These are phyloP conservation scores for Ustilago curta DNA, from an alignment of 1,284 basidiomycete species.

Conservation along the genomic window DNA sequence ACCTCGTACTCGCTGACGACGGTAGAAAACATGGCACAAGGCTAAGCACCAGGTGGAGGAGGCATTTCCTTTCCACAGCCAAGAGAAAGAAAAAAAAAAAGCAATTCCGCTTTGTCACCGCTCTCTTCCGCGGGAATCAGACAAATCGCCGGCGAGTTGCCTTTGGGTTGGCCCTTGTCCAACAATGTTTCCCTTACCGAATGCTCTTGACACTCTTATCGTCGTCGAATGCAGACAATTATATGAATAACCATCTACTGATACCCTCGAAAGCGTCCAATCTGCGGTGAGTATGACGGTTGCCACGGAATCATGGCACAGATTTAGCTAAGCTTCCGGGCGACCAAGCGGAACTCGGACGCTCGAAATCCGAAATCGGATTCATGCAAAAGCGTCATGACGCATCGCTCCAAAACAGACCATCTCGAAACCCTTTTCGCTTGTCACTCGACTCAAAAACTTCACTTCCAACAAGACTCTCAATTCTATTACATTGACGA, in stretches of 20 bases:
- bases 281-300: too few relatives aligned
- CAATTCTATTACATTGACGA: background rate
- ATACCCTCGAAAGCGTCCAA: too few relatives aligned
- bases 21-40: background rate
- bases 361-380: constrained; percentile 1
- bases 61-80: too few relatives aligned
- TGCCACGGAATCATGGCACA: background rate
- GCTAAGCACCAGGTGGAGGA: constrained; percentile 10
- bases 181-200: background rate
- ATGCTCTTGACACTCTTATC: background rate
- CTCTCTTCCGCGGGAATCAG: constrained; percentile 16
- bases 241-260: background rate
- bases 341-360: constrained; percentile 20
- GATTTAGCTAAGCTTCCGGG: constrained; percentile 31
- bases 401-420: background rate
- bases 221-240: background rate
- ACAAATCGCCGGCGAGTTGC: background rate
- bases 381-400: constrained; percentile 11
- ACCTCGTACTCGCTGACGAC: background rate
- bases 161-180: too few relatives aligned
- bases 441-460: background rate
- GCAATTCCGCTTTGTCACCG: constrained; percentile 12
- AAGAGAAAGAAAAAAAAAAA: too few relatives aligned
- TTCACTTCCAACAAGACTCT: background rate
- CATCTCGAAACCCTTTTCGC: background rate